Conservation (phyloP, 164 flowering plant genomes). For the Nymphaea thermarum region DNA sequence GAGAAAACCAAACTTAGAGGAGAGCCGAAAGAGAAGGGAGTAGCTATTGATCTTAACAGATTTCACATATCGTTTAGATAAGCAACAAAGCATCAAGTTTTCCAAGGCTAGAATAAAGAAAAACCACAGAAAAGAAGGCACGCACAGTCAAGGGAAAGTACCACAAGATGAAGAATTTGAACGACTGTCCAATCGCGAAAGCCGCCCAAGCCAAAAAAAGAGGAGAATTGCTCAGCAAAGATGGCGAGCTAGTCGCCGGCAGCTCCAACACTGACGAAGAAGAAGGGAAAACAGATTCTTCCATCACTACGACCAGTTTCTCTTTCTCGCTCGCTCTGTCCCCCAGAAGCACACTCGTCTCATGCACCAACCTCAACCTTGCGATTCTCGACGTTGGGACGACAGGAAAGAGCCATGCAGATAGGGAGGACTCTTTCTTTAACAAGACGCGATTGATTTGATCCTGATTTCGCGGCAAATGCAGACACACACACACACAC, state of each 20-base stretch:
- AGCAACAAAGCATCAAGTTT: not conserved
- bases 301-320: not conserved
- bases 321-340: not conserved
- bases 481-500: no score
- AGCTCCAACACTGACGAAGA: not conserved
- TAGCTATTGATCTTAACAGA: not conserved
- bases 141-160: slow-evolving; percentile 12
- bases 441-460: not conserved
- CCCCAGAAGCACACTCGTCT: not conserved
- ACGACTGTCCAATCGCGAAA: slow-evolving; percentile 49
- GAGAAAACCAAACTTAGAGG: no score
- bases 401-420: not conserved
- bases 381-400: not conserved
- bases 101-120: not conserved
- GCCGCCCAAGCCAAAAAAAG: slow-evolving; percentile 47
- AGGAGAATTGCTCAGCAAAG: slow-evolving; percentile 14
- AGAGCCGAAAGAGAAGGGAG: not conserved
- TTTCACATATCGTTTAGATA: not conserved
- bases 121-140: not conserved
- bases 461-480: not conserved
- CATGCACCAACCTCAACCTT: not conserved
- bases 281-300: not conserved
- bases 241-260: not conserved
- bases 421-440: not conserved
- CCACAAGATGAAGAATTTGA: slow-evolving; percentile 64